Base-by-base conservation (phyloP, 768 basidiomycete species). In the Collybia nuda region DNA sequence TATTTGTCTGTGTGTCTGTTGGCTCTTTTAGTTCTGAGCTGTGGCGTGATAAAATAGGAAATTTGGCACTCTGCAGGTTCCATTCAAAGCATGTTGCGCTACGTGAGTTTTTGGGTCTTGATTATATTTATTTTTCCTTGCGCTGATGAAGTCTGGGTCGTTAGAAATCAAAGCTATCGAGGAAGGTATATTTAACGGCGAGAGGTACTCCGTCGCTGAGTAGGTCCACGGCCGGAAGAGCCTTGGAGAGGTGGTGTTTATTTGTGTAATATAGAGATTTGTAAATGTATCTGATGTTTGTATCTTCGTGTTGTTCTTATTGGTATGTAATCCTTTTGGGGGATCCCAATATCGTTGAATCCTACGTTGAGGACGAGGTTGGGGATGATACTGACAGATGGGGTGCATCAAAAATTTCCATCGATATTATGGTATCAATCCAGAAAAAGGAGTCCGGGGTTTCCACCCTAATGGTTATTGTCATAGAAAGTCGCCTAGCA, bases 11-110 rank as follows among this genome's bases (percentile, higher is more conserved):
- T 26, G 24, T 7, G 6, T n/a, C 19, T 8, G 19, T 12, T 42
- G 40, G 19, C 12, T 42, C 3, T 42, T 15, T 21, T 7, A 7
- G 24, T 26, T 26, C 40, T 42, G 40, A 42, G 22, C 8, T 42
- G 12, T 8, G 19, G 5, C 22, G 42, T 14, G 6, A 32, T 32
- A 44, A 28, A 14, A 32, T 32, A 44, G 44, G 44, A 11, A 44
- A 44, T 45, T 56, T 69, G 39, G 62, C 60, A 1, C 50, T 78
- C 50, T 79, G 75, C 47, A 72, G 84, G 5, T 84, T 81, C 70
- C 73, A 81, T 62, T 84, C 85, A 11, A 84, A 78, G 56, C 78
- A 79, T 51, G 37, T 87, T 32, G 85, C 83, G 0, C 69, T 86
- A 41, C 84, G 84, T 87, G 59, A 60, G 84, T 78, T n/a, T n/a